phyloP scores from a whole-genome alignment of 2,329 filamentous ascomycete species.

The Clarireedia sp. region DNA sequence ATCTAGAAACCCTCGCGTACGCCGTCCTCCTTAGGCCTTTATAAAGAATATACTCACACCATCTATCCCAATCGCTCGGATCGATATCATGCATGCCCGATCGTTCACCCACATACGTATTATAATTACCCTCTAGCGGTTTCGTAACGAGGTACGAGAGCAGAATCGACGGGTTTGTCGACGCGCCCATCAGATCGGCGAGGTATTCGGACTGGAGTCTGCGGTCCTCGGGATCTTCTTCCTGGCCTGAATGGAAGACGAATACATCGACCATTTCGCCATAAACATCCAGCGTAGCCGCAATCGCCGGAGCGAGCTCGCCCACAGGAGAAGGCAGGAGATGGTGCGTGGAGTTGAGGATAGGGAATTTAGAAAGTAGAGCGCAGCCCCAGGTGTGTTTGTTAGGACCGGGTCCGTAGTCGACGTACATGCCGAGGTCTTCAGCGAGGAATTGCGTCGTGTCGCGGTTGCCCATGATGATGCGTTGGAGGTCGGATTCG shows the following conservation, averaged over 20 bases:
- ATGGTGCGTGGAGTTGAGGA: constrained; percentile 93
- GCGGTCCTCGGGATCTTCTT: constrained; percentile 90
- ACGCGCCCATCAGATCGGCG: constrained; percentile 77
- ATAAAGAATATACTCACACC: constrained; percentile 98
- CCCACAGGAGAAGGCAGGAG: constrained; percentile 88
- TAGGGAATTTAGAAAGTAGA: constrained; percentile 92
- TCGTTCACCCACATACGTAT: constrained; percentile 78
- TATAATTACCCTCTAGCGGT: constrained; percentile 89
- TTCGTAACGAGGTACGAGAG: constrained; percentile 89
- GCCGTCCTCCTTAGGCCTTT: constrained; percentile 79
- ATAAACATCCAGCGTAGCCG: constrained; percentile 92
- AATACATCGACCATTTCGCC: constrained; percentile 86
- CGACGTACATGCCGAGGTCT: constrained; percentile 96
- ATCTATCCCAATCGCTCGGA: constrained; percentile 85
- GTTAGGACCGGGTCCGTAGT: constrained; percentile 94
- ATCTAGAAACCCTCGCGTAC: constrained; percentile 81
- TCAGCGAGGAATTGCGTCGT: constrained; percentile 92
- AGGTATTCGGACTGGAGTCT: constrained; percentile 82
- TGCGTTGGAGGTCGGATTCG: constrained; percentile 87
- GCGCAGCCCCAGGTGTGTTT: constrained; percentile 98
- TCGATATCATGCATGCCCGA: constrained; percentile 97
- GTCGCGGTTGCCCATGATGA: constrained; percentile 99
- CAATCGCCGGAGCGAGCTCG: constrained; percentile 90
- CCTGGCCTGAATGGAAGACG: constrained; percentile 97
- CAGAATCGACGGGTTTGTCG: constrained; percentile 71